Evolutionary conservation across 2,329 filamentous ascomycete genomes (phyloP).

Genomic region (Xylaria sp.): DNA sequence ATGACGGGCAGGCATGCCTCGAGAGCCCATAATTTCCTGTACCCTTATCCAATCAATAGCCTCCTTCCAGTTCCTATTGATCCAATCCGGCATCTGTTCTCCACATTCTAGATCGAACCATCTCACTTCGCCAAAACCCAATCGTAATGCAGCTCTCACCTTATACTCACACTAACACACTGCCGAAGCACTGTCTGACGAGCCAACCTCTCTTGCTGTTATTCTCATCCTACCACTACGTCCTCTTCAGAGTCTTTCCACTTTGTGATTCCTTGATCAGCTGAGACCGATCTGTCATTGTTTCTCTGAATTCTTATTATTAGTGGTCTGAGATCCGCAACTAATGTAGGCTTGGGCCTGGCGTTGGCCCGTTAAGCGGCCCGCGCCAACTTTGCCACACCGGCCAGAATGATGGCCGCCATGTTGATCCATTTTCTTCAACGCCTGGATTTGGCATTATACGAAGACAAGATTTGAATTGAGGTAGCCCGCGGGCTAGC

Average conservation of each 20-base stretch:
- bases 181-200: neutral
- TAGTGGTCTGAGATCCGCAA: constrained; percentile 24
- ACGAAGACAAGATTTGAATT: constrained; percentile 23
- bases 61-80: neutral
- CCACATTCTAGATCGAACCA: neutral
- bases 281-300: constrained; percentile 11
- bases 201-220: constrained; percentile 8
- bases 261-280: constrained; percentile 9
- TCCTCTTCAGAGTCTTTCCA: constrained; percentile 15
- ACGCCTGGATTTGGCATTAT: constrained; percentile 28
- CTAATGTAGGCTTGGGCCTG: constrained; percentile 32
- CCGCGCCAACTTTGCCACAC: constrained; percentile 38
- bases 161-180: constrained; percentile 2
- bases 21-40: neutral
- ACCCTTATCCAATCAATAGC: neutral
- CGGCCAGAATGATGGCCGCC: constrained; percentile 14
- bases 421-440: constrained; percentile 30
- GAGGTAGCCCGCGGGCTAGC: constrained; percentile 26
- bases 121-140: neutral
- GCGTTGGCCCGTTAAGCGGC: constrained; percentile 39
- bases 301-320: constrained; percentile 1
- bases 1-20: neutral
- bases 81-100: constrained; percentile 6
- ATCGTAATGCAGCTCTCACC: neutral
- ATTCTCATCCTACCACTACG: neutral